Evolutionary conservation across 345 rosid species (phyloP).

Genomic region (Murraya koenigii): DNA sequence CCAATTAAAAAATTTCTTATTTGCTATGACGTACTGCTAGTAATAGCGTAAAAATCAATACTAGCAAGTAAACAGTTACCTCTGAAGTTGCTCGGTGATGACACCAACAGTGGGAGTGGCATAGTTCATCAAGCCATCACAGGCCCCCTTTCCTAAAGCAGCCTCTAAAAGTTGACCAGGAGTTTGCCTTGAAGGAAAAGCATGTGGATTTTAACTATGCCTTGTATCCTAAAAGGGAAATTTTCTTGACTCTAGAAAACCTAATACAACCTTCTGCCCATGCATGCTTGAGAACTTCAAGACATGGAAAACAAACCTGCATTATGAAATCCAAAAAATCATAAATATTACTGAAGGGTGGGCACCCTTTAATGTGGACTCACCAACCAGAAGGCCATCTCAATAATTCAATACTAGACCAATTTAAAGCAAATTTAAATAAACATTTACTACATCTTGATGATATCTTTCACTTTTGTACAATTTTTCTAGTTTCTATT

Average conservation of each 20-base stretch:
- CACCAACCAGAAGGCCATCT: neutral
- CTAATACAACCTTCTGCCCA: slow-evolving; percentile 96
- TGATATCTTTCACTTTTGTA: neutral
- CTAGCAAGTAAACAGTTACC: slow-evolving; percentile 34
- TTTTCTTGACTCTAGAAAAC: slow-evolving; percentile 83
- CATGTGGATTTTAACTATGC: slow-evolving; percentile 92
- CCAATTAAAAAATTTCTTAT: neutral
- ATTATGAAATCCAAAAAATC: neutral
- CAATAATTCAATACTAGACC: neutral
- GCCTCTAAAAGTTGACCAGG: slow-evolving; percentile 95
- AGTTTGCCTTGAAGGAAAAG: slow-evolving; percentile 92
- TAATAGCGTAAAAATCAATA: neutral
- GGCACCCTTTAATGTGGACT: neutral
- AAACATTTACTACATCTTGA: too few relatives aligned
- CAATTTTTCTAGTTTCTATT: neutral
- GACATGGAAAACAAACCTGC: slow-evolving; percentile 83
- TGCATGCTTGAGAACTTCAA: slow-evolving; percentile 98
- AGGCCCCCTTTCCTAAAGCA: slow-evolving; percentile 88
- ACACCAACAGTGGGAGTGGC: slow-evolving; percentile 73
- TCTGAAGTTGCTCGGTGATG: slow-evolving; percentile 84
- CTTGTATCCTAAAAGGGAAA: slow-evolving; percentile 84
- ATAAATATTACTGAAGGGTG: neutral
- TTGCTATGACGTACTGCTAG: neutral
- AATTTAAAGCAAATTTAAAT: neutral
- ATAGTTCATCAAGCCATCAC: slow-evolving; percentile 51